A percentile compares a stretch with the other conserved stretches of the same genome.
Conservation (phyloP, 2,329 filamentous ascomycete species). For the Calonectria henricotiae region DNA sequence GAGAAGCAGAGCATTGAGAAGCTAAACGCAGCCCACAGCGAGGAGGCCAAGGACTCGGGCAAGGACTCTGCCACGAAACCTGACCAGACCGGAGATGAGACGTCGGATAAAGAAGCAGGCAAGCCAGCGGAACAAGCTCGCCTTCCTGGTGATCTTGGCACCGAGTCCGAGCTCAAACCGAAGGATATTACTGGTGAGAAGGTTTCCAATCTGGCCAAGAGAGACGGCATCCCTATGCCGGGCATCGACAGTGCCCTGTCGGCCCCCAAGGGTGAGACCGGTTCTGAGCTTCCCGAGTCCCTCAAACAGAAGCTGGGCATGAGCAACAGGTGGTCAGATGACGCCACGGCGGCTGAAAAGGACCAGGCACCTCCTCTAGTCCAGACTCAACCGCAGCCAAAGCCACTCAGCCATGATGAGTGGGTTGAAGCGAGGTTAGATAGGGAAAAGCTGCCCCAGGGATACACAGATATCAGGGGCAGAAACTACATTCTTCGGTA, state of each 20-base stretch:
- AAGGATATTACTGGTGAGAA: slow-evolving; percentile 22
- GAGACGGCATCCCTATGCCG: slow-evolving; percentile 50
- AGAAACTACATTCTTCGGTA: slow-evolving; percentile 76
- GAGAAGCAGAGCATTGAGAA: slow-evolving; percentile 21
- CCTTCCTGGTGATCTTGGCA: background rate
- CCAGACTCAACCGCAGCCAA: slow-evolving; percentile 35
- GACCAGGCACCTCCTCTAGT: background rate
- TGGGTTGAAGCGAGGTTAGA: slow-evolving; percentile 66
- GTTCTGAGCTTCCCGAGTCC: slow-evolving; percentile 55
- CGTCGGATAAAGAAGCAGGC: background rate
- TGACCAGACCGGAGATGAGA: background rate
- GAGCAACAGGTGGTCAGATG: slow-evolving; percentile 32
- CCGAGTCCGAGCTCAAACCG: slow-evolving; percentile 32
- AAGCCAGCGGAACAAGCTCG: background rate
- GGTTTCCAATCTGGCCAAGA: slow-evolving; percentile 38
- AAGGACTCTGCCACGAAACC: slow-evolving; percentile 15
- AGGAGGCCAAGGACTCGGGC: background rate
- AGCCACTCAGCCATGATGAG: slow-evolving; percentile 70
- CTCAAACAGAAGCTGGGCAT: slow-evolving; percentile 55
- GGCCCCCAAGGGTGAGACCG: slow-evolving; percentile 47
- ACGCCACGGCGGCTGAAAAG: background rate
- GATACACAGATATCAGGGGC: slow-evolving; percentile 66
- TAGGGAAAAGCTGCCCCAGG: slow-evolving; percentile 65
- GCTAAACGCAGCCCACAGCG: background rate
- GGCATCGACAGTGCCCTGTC: slow-evolving; percentile 44